Base-by-base conservation (phyloP, 73 alveolate species). In the Strombidium stylifer region DNA sequence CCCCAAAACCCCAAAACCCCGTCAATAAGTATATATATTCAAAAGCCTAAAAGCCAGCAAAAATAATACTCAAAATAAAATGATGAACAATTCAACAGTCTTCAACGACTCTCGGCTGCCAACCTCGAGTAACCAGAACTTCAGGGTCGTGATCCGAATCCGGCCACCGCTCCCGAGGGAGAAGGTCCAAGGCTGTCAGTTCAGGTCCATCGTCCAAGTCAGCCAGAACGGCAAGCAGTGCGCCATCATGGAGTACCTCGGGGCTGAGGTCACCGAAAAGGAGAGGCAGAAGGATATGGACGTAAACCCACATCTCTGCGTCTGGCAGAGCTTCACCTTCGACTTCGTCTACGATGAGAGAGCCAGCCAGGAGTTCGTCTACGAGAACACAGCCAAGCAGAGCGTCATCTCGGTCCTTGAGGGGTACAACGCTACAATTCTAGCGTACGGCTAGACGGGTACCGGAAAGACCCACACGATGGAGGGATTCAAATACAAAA, bases 131-230 rank as follows among this genome's bases (percentile, higher is more conserved):
- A 50, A 72, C 37, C 93, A 90, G 44, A 95, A 97, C 84, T 96
- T 96, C 87, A 96, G 86, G 77, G 99, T 96, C 16, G 97, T 94
- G 65, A 92, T 97, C 0, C 73, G 99, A 32, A 96, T 97, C 5
- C 82, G 99, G 30, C 99, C 99, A 4, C 99, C 99, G 2, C 90
- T 97, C 41, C 94, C 92, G 2, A 81, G 99, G 35, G 99, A 97
- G 48, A 1, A 2, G 32, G 48, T 8, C 48, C 62, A 68, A 12
- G 46, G 24, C 21, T 3, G 11, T 8, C 50, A 70, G 31, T 78
- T 78, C 42, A 28, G 70, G 68, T 69, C 83, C 16, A 24, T 53
- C 18, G 31, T 65, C 53, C 48, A 67, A 16, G 39, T 69, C 28
- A 42, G 75, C 26, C 49, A 53, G 0, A 89, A 82, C 35, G 65